Evolutionary conservation across 2,329 filamentous ascomycete genomes (phyloP), one percentile per base, ranked within the genome.

Genomic region (Raffaelea deltoideospora): DNA sequence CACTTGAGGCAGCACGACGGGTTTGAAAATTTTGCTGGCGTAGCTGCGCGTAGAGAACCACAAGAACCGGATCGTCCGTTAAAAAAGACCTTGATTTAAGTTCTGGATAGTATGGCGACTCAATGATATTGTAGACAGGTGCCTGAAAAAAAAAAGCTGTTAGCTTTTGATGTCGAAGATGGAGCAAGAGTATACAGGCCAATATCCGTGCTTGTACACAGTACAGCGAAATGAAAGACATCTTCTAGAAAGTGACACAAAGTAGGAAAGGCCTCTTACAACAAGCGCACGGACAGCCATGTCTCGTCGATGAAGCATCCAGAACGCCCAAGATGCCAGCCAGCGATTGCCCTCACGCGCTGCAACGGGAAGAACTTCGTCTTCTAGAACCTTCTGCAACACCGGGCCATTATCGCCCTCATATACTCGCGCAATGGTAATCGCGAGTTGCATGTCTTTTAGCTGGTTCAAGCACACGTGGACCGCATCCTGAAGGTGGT

Each of bases 291-390:
- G 74, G 7, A 95, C 85, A 6, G 88, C 82, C 65, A 86, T 81
- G 46, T 92, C 82, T 41, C 78, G 74, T 43, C 81, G 72, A 27
- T 76, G 76, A 5, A 96, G 66, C 68, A 94, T 83, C 79, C 85
- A 93, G 52, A 94, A 94, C 3, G 84, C 83, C 90, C 90, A 98
- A 0, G 82, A 90, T 10, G 87, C 83, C 40, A 94, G 72, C 88
- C 90, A 98, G 39, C 88, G 71, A 51, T 98, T 88, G 3, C 85
- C 85, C 44, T 88, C 77, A 29, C 76, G 69, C 0, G 81, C 76
- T 15, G 90, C 90, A 43, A 82, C 60, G 0, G 76, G 72, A 0
- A 96, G 64, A 2, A 96, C 72, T 42, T 79, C 81, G 10, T 93
- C 81, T 48, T 83, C 73, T 2, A 98, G 63, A 9, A 98, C 65